Conservation (phyloP, 441 rosid genomes). For the Gossypium schwendimanii region DNA sequence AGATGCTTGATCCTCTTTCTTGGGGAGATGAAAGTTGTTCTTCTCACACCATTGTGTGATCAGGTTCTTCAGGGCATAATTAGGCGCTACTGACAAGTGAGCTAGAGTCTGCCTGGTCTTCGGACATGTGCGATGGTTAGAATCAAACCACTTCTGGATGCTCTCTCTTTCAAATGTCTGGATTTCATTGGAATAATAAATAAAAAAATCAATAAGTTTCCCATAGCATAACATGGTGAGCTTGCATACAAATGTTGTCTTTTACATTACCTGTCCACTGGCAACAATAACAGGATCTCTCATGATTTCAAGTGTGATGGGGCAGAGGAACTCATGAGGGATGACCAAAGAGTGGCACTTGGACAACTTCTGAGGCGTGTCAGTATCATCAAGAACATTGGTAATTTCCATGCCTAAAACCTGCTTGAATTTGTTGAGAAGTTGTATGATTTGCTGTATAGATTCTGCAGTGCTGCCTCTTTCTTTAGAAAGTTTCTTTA, state of each 20-base stretch:
- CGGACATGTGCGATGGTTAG: constrained; percentile 67
- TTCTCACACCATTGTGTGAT: constrained; percentile 74
- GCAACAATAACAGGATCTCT: neutral
- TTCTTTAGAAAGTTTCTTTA: neutral
- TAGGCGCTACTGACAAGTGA: constrained; percentile 62
- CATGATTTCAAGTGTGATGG: neutral
- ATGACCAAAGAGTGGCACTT: neutral
- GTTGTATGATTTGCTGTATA: neutral
- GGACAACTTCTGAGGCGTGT: neutral
- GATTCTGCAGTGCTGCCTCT: neutral
- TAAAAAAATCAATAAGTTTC: neutral
- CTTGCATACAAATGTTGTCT: neutral
- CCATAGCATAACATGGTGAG: neutral
- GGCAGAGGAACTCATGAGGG: neutral
- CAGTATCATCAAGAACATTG: neutral
- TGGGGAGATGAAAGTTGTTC: constrained; percentile 48
- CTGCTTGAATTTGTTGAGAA: neutral
- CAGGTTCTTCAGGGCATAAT: constrained; percentile 61
- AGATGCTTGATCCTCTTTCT: constrained; percentile 18
- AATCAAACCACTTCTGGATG: constrained; percentile 72
- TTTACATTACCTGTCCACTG: neutral
- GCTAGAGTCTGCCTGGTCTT: constrained; percentile 56
- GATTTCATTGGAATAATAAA: neutral
- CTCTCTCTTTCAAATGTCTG: constrained; percentile 29
- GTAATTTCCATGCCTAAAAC: neutral